Evolutionary conservation across 176 grass and related monocot species (phyloP).

Genomic region (Luzula sylvatica): DNA sequence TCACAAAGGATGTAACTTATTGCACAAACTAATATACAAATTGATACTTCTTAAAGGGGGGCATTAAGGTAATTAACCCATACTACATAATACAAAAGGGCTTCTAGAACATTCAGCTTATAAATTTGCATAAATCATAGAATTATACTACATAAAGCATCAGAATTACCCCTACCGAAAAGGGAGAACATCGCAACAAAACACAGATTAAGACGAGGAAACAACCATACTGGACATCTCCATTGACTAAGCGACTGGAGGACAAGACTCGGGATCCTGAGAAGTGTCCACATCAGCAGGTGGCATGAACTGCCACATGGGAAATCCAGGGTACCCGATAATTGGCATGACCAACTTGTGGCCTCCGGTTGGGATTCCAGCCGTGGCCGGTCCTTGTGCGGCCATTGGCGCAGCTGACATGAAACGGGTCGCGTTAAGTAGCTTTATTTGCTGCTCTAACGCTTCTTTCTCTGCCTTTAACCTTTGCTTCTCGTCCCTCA

Average conservation of each 20-base stretch:
- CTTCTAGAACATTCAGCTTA: constrained; percentile 21
- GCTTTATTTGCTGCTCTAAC: constrained; percentile 82
- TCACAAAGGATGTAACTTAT: constrained; percentile 10
- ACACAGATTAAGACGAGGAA: too few relatives aligned
- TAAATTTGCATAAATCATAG: constrained; percentile 11
- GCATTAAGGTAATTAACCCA: constrained; percentile 17
- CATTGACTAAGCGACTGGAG: constrained; percentile 57
- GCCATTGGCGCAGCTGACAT: constrained; percentile 58
- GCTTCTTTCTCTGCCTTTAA: constrained; percentile 85
- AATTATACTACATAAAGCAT: constrained; percentile 36
- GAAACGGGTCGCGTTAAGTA: constrained; percentile 44
- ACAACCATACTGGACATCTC: constrained; percentile 1
- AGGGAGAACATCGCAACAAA: too few relatives aligned
- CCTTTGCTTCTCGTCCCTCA: constrained; percentile 87
- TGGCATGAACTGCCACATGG: constrained; percentile 98
- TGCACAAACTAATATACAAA: constrained; percentile 15
- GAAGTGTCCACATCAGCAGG: constrained; percentile 79
- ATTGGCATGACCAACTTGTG: constrained; percentile 93
- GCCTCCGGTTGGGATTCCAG: constrained; percentile 28
- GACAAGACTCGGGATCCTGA: constrained; percentile 64
- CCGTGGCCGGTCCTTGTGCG: constrained; percentile 31
- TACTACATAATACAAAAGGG: constrained; percentile 19
- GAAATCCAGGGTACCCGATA: constrained; percentile 73
- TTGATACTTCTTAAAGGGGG: background rate
- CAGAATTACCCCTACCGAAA: background rate